Evolutionary conservation across 1,139 yeast genomes (phyloP), one percentile per base, ranked within the genome.

Genomic region (Zygosaccharomyces pseudobailii): DNA sequence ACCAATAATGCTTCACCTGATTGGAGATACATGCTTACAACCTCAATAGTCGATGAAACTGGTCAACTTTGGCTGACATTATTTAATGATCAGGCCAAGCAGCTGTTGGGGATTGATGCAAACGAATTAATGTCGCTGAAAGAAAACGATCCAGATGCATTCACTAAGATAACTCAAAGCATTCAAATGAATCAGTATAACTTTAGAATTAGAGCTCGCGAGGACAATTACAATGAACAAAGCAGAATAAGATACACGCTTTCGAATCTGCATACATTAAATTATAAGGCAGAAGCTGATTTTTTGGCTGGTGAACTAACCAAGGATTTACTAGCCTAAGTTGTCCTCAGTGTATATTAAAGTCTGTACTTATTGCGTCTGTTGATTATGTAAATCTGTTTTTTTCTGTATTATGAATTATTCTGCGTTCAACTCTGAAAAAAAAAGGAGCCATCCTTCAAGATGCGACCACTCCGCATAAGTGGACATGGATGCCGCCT

Each of bases 41-140:
- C 82, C 45, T 79, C 88, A 3, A 77, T 89, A 9, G 76, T 82
- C 63, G 99, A 94, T 66, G 74, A 76, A 51, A 76, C 95, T 3
- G 95, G 90, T 23, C 92, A 85, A 65, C 70, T 89, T 52, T 89
- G 97, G 96, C 71, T 87, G 31, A 84, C 95, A 0, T 73, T 87
- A 48, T 94, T 94, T 63, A 96, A 92, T 65, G 92, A 84, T 31
- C 86, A 84, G 55, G 97, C 95, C 0, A 74, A 73, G 41, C 72
- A 73, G 54, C 68, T 94, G 41, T 69, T 92, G 46, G 92, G 89
- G 3, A 69, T 74, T 39, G 69, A 80, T 30, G 98, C 97, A 0
- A 74, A 78, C 40, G 88, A 85, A 42, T 69, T 90, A 52, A 68
- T 76, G 46, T 71, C 72, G 40, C 61, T 80, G 54, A 77, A 77